A percentile compares a stretch with the other conserved stretches of the same genome.
phyloP scores from a whole-genome alignment of 768 basidiomycete species.

The Clavaria fumosa region DNA sequence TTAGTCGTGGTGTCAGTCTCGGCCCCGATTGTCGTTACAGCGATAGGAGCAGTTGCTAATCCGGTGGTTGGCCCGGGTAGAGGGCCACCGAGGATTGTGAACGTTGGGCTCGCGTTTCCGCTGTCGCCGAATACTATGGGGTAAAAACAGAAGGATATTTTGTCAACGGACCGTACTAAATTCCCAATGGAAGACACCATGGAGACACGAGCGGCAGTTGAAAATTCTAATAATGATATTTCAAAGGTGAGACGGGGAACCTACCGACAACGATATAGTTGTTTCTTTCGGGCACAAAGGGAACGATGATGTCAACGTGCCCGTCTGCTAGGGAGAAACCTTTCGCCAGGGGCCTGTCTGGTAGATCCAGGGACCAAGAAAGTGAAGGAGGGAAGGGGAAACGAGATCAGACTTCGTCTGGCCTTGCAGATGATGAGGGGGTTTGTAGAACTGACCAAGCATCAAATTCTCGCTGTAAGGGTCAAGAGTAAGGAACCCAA shows the following conservation, averaged over 20 bases:
- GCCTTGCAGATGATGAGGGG: no score
- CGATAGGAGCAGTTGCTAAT: no score
- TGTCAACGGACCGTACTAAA: no score
- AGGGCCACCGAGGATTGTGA: slow-evolving; percentile 45
- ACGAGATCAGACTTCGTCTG: no score
- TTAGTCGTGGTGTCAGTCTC: no score
- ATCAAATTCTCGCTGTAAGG: slow-evolving; percentile 38
- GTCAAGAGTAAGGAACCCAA: slow-evolving; percentile 35
- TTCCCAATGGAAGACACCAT: no score
- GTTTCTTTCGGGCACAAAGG: slow-evolving; percentile 24
- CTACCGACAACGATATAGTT: slow-evolving; percentile 51
- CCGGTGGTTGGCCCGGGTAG: no score
- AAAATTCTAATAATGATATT: no score
- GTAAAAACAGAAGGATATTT: slow-evolving; percentile 6
- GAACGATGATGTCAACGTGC: slow-evolving; percentile 34
- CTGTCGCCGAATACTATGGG: slow-evolving; percentile 56
- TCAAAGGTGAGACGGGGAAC: slow-evolving; percentile 17
- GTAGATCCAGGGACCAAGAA: slow-evolving; percentile 7
- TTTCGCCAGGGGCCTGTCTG: slow-evolving; percentile 43
- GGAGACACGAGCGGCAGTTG: no score
- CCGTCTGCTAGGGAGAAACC: slow-evolving; percentile 39
- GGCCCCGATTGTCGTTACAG: no score
- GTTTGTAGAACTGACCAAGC: slow-evolving; percentile 31
- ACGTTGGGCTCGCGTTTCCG: slow-evolving; percentile 42
- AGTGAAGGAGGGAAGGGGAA: neutral